phyloP scores from a whole-genome alignment of 768 basidiomycete genomes.

The Tulasnella sp. region DNA sequence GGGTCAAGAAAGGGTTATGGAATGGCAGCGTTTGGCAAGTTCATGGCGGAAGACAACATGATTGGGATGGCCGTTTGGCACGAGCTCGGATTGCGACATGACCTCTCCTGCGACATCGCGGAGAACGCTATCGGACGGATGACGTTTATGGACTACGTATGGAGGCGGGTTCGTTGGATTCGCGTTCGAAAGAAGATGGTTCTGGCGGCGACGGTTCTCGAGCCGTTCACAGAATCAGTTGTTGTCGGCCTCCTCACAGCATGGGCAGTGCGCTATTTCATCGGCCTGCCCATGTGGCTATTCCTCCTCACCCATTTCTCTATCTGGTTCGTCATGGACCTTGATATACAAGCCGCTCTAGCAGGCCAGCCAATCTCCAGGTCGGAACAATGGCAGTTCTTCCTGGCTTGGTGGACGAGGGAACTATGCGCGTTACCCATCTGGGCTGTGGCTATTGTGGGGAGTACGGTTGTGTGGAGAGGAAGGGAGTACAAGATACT shows the following conservation, averaged over 20 bases:
- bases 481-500: conserved; percentile 69
- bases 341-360: conserved; percentile 73
- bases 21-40: conserved; percentile 73
- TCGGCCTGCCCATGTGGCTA: conserved; percentile 37
- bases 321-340: conserved; percentile 67
- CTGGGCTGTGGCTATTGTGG: conserved; percentile 72
- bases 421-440: conserved; percentile 85
- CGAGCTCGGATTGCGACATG: conserved; percentile 79
- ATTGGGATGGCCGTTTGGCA: conserved; percentile 91
- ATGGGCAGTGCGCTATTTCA: conserved; percentile 41
- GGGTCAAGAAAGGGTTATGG: conserved; percentile 11
- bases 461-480: conserved; percentile 80
- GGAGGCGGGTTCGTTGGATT: conserved; percentile 91
- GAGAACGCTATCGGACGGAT: conserved; percentile 85
- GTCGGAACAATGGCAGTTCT: conserved; percentile 48
- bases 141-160: conserved; percentile 74
- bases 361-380: conserved; percentile 53
- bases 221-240: conserved; percentile 88
- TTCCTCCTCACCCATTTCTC: conserved; percentile 54
- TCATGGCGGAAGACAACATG: conserved; percentile 97
- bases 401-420: conserved; percentile 68
- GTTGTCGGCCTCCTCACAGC: conserved; percentile 59
- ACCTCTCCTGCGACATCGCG: conserved; percentile 84
- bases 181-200: conserved; percentile 95
- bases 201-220: conserved; percentile 70